Base-by-base conservation (phyloP, 2,329 filamentous ascomycete species). In the Mollisia scopiformis region DNA sequence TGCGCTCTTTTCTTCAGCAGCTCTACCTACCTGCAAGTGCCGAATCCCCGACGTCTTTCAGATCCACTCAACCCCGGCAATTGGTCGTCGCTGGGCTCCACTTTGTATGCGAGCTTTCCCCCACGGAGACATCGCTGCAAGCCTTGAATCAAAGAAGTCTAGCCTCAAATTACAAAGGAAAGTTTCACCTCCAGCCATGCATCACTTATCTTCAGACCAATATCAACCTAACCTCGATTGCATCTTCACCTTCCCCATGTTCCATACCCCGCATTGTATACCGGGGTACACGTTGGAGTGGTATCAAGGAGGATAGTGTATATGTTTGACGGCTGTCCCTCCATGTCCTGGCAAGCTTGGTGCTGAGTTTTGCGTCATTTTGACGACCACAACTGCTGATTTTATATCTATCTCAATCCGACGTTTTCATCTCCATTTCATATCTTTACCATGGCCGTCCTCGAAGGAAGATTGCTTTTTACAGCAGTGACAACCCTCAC, bases 401-500 rank as follows among this genome's bases (percentile, higher is more conserved):
- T 25, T 27, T 54, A 55, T 41, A 55, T 43, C 6, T 37, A 16
- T 35, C 33, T 23, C 5, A 7, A 5, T 8, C 13, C 16, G 13
- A 7, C n/a, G n/a, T 14, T 23, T 33, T n/a, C 27, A 27, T 52
- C 25, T 28, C n/a, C n/a, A n/a, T n/a, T n/a, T n/a, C n/a, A 13
- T 27, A 16, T 47, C 43, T 27, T 21, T 14, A 23, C 39, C 31
- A 65, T 66, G 63, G 41, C 53, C 19, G 16, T 53, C 16, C 64
- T 66, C 27, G 19, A 62, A 58, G 68, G 68, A 19, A 61, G 63
- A 21, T 53, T 72, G 14, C 74, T 82, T 23, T 71, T 82, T 23
- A 65, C 75, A 23, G 74, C 77, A 19, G 78, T 81, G 58, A 79
- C 77, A 23, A 68, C 75, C 7, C 67, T 82, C 63, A 79, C 79